Conservation (phyloP, 2,329 filamentous ascomycete genomes). For the Coleophoma crateriformis region DNA sequence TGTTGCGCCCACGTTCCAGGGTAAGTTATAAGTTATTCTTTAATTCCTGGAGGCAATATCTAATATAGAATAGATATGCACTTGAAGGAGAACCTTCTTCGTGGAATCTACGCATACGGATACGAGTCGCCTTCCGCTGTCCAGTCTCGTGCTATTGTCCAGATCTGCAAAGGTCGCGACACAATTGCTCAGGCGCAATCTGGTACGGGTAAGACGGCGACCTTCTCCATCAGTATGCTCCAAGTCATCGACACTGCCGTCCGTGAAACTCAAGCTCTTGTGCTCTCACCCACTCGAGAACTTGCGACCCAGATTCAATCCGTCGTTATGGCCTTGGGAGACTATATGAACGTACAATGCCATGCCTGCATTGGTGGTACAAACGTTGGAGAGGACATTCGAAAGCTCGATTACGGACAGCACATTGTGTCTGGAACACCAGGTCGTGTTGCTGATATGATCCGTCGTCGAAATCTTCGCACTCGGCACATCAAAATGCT, state of each 20-base stretch:
- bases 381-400: constrained; percentile 95
- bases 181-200: constrained; percentile 98
- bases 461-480: constrained; percentile 65
- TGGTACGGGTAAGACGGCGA: constrained; percentile 93
- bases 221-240: constrained; percentile 93
- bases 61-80: background rate
- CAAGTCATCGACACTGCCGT: constrained; percentile 93
- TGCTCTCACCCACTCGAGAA: constrained; percentile 93
- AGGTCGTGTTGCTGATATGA: constrained; percentile 89
- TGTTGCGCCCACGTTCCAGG: constrained; percentile 88
- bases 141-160: constrained; percentile 95
- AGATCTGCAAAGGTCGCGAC: constrained; percentile 98
- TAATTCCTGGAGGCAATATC: too few species aligned
- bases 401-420: constrained; percentile 94
- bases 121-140: constrained; percentile 98
- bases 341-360: constrained; percentile 99
- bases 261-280: constrained; percentile 88
- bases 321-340: constrained; percentile 98
- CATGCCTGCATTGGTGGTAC: constrained; percentile 98
- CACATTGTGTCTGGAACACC: constrained; percentile 97
- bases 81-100: constrained; percentile 77
- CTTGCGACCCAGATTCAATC: constrained; percentile 97
- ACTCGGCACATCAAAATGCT: constrained; percentile 76
- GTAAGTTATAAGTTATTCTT: constrained; percentile 36
- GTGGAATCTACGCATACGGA: constrained; percentile 96